phyloP scores from a whole-genome alignment of 2,329 filamentous ascomycete genomes.

The Eutypa lata region DNA sequence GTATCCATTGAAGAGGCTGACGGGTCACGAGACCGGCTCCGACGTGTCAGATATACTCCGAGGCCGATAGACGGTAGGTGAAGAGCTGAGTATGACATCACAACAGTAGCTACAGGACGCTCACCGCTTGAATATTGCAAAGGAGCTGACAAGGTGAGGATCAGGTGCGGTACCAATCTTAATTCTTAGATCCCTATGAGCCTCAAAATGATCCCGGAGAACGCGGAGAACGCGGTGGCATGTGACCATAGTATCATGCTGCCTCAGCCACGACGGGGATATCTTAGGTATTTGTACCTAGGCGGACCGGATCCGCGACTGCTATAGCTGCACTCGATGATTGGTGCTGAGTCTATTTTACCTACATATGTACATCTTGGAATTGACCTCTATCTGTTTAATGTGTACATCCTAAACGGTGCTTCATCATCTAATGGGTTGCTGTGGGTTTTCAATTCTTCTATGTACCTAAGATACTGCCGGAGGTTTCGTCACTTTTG shows the following conservation, averaged over 20 bases:
- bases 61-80: background rate
- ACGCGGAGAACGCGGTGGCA: background rate
- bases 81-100: slow-evolving; percentile 19
- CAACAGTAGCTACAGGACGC: slow-evolving; percentile 7
- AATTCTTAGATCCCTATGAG: background rate
- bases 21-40: background rate
- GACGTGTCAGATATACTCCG: background rate
- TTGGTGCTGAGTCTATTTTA: too few species aligned
- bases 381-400: too few species aligned
- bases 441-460: background rate
- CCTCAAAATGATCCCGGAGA: background rate
- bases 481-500: too few species aligned
- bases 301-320: background rate
- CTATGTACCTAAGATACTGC: too few species aligned
- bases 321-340: too few species aligned
- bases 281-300: background rate
- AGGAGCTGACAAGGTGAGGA: background rate
- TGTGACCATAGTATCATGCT: background rate
- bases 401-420: too few species aligned
- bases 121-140: slow-evolving; percentile 3
- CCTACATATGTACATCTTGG: too few species aligned
- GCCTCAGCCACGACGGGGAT: background rate
- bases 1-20: background rate
- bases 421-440: too few species aligned
- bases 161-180: background rate